Conservation (phyloP, 1,284 basidiomycete genomes). For the Irpex sp. region DNA sequence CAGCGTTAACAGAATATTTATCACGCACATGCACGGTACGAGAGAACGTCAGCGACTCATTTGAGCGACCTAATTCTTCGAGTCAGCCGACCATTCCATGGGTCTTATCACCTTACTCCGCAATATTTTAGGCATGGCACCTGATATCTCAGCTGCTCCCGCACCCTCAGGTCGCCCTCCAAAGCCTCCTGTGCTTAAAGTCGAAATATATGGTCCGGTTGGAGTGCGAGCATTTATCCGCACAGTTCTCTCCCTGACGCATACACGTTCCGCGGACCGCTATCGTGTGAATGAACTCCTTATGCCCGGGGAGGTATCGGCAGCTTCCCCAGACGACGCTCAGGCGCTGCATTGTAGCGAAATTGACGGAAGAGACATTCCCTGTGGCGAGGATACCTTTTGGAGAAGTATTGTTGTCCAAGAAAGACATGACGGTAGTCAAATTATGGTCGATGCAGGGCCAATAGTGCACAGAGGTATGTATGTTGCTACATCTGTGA, state of each 20-base stretch:
- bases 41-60: background rate
- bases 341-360: constrained; percentile 66
- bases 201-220: constrained; percentile 83
- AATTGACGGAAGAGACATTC: constrained; percentile 61
- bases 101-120: constrained; percentile 76
- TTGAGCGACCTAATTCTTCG: background rate
- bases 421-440: constrained; percentile 28
- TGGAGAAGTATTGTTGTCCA: constrained; percentile 58
- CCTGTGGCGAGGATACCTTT: constrained; percentile 60
- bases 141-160: background rate
- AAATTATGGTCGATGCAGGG: constrained; percentile 70
- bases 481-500: too few relatives aligned
- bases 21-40: constrained; percentile 86
- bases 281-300: constrained; percentile 86
- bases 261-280: constrained; percentile 58
- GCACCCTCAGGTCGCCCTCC: constrained; percentile 3
- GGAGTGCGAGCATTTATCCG: constrained; percentile 82
- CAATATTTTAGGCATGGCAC: constrained; percentile 49
- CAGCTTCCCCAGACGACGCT: constrained; percentile 27
- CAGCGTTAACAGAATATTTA: constrained; percentile 72
- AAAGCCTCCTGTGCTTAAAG: constrained; percentile 23
- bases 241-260: constrained; percentile 67
- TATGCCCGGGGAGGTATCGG: constrained; percentile 48
- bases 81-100: constrained; percentile 75
- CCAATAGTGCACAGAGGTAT: constrained; percentile 80